Evolutionary conservation across 2,329 filamentous ascomycete species (phyloP), one percentile per base, ranked within the genome.

Genomic region (Phyllosticta capitalensis): DNA sequence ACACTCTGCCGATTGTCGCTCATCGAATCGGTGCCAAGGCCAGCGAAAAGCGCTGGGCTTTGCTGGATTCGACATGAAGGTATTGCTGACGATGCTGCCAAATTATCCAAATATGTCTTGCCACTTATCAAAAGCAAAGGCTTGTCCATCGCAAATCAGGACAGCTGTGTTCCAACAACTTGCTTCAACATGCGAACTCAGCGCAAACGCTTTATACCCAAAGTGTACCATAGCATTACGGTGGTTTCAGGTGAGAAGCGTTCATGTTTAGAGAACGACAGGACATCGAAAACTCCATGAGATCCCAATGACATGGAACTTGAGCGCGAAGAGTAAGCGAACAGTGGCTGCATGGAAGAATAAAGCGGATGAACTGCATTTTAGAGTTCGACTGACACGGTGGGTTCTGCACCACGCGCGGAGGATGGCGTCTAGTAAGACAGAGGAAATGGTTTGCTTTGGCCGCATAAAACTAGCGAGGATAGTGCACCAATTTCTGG

Each of bases 1-100:
- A 84, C 57, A 92, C 88, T 0, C 74, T 94, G 20, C 84, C 84
- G 62, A 74, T 74, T 9, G 76, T 89, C 56, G 89, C 89, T 9
- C 79, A 81, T 51, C 80, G 86, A 49, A 79, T 84, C 58, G 85
- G 80, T 62, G 79, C 78, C 67, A 87, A 79, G 64, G 81, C 77
- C 72, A 81, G 73, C 64, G 85, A 86, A 64, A 88, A 88, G 76
- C 80, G 79, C 65, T 88, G 86, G 85, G 79, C 69, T 49, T 61
- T 73, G 24, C 30, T 54, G 28, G 59, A 58, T 21, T 45, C 38
- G 38, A 45, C 38, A 3, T 45, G 38, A 45, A n/a, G 2, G n/a
- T n/a, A 6, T 7, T n/a, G 14, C n/a, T 4, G 38, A 12, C 20
- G 45, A 49, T 12, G 45, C 19, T 22, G 14, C 19, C 50, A 24